Evolutionary conservation across 306 rosid species (phyloP).

Genomic region (Quercus dentata): DNA sequence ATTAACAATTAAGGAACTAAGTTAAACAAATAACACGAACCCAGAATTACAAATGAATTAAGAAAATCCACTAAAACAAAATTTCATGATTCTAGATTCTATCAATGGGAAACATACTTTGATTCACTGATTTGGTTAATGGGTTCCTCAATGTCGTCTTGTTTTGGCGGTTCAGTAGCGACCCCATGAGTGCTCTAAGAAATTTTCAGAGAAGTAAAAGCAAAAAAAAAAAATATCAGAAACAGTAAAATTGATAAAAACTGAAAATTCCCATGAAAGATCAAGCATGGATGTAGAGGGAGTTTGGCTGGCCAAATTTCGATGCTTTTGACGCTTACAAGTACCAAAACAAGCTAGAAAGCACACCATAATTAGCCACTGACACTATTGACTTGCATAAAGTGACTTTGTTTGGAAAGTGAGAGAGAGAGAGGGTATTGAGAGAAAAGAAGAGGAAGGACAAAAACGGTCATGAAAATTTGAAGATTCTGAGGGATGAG

Average conservation of each 20-base stretch:
- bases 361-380: conserved; percentile 48
- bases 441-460: not conserved
- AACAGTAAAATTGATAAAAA: not conserved
- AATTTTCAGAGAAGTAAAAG: not conserved
- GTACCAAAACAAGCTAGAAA: conserved; percentile 44
- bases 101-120: conserved; percentile 36
- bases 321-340: conserved; percentile 34
- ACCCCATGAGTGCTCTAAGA: conserved; percentile 27
- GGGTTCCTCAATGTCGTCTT: conserved; percentile 18
- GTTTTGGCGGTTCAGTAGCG: conserved; percentile 19
- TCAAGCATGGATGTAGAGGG: not conserved
- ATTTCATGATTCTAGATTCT: not conserved
- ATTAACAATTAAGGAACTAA: not conserved
- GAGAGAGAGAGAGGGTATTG: not conserved
- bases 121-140: conserved; percentile 23
- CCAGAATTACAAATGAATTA: not conserved
- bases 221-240: not conserved
- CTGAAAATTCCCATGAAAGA: not conserved
- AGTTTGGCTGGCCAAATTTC: not conserved
- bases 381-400: conserved; percentile 14
- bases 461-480: conserved; percentile 26
- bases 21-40: not conserved
- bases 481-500: conserved; percentile 19
- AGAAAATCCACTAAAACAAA: not conserved
- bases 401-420: conserved; percentile 22